Percentiles rank a stretch among this genome's conserved stretches.
Evolutionary conservation across 495 filamentous ascomycete genomes (phyloP).

Genomic region (Cercophora samala): DNA sequence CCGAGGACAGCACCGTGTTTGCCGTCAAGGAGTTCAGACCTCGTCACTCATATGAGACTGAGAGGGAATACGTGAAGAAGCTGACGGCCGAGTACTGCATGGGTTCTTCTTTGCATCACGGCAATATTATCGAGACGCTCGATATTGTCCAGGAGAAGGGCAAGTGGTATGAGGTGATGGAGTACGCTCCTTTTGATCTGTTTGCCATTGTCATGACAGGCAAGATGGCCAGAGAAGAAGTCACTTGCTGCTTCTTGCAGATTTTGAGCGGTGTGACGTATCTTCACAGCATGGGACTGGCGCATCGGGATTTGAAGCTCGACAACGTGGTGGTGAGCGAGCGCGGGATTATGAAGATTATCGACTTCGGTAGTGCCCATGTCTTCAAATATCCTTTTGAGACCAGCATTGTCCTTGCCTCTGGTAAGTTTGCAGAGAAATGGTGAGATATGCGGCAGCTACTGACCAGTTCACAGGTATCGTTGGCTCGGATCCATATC

Average conservation of each 20-base stretch:
- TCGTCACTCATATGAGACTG: slow-evolving; percentile 86
- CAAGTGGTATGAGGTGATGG: slow-evolving; percentile 99
- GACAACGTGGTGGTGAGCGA: slow-evolving; percentile 99
- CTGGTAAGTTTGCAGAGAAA: slow-evolving; percentile 66
- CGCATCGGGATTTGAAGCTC: slow-evolving; percentile 93
- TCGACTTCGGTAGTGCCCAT: slow-evolving; percentile 96
- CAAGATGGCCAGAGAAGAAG: slow-evolving; percentile 91
- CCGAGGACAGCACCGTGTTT: slow-evolving; percentile 85
- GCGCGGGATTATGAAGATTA: slow-evolving; percentile 98
- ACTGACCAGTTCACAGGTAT: slow-evolving; percentile 61
- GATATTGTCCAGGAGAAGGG: slow-evolving; percentile 95
- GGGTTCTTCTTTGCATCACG: slow-evolving; percentile 93
- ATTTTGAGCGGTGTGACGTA: slow-evolving; percentile 97
- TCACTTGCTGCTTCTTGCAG: slow-evolving; percentile 87
- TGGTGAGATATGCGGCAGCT: background rate
- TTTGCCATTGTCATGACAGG: slow-evolving; percentile 99
- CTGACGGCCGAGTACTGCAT: slow-evolving; percentile 99
- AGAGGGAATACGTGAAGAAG: slow-evolving; percentile 96
- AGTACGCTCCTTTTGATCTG: slow-evolving; percentile 95
- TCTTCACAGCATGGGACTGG: slow-evolving; percentile 90
- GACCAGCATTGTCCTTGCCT: slow-evolving; percentile 79
- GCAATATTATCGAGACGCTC: slow-evolving; percentile 96
- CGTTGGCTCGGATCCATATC: slow-evolving; percentile 95
- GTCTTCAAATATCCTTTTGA: slow-evolving; percentile 98
- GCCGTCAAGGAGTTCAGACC: slow-evolving; percentile 96